Conservation (phyloP, 202 grass and related monocot species). For the Musa balbisiana region DNA sequence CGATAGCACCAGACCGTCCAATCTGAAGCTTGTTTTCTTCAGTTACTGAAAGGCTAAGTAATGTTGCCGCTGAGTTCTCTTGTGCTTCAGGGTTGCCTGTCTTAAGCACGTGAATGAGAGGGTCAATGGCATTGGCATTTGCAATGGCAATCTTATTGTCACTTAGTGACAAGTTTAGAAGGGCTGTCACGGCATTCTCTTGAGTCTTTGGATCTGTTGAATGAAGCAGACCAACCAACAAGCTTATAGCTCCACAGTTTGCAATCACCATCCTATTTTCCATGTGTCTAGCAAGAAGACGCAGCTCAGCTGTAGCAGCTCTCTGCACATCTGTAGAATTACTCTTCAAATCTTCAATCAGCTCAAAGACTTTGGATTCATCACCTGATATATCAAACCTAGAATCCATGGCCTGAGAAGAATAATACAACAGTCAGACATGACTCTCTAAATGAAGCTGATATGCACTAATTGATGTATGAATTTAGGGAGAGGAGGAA, state of each 20-base stretch:
- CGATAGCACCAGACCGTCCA: constrained; percentile 70
- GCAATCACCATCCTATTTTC: constrained; percentile 77
- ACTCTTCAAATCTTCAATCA: constrained; percentile 68
- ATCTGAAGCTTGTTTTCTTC: constrained; percentile 74
- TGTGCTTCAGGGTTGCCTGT: constrained; percentile 78
- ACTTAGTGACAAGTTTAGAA: constrained; percentile 87
- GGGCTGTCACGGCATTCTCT: constrained; percentile 81
- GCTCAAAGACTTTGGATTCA: constrained; percentile 53
- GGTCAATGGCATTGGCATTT: constrained; percentile 64
- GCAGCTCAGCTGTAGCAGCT: constrained; percentile 53
- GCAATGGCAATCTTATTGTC: constrained; percentile 89
- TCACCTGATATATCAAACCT: constrained; percentile 52
- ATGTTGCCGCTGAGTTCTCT: constrained; percentile 75
- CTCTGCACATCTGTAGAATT: constrained; percentile 55
- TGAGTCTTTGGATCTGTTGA: constrained; percentile 57
- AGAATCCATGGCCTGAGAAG: constrained; percentile 48
- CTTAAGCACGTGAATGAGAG: constrained; percentile 79
- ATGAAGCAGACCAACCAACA: constrained; percentile 60
- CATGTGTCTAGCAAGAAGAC: constrained; percentile 67
- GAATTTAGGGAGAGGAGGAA: neutral
- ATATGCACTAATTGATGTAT: neutral
- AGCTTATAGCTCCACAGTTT: constrained; percentile 57
- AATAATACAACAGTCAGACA: neutral
- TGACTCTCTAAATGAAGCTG: neutral
- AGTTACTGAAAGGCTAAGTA: constrained; percentile 83